Evolutionary conservation across 2,329 filamentous ascomycete genomes (phyloP), one percentile per base, ranked within the genome.

Genomic region (Alternaria postmessia): DNA sequence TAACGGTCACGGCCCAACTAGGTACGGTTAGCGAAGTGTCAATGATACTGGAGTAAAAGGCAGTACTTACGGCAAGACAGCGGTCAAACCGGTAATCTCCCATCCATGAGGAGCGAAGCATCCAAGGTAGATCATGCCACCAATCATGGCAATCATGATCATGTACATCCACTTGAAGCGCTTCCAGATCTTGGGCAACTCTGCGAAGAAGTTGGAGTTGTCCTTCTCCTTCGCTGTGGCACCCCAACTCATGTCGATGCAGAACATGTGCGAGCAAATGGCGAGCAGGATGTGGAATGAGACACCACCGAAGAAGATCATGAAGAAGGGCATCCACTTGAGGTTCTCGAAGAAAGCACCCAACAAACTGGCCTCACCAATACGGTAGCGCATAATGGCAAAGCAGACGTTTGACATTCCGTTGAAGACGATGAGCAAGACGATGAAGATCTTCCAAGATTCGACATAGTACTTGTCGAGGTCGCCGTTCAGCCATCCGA

Each of bases 211-310:
- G 80, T 92, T 92, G 51, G 89, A 90, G 75, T 91, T 89, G 73
- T 93, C 89, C 51, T 88, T 88, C 80, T 95, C 92, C 80, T 95
- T 95, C 47, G 89, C 86, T 1, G 92, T 95, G 2, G 91, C 88
- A 51, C 91, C 91, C 91, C 92, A 94, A 3, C 86, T 88, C 90
- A 94, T 94, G 79, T 94, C 85, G 73, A 94, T 88, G 80, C 91
- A 88, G 75, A 94, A 92, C 88, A 94, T 92, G 81, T 95, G 92
- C 2, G 89, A 84, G 46, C 94, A 81, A 49, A 95, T 83, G 5
- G 92, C 92, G 77, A 93, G 89, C 28, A 88, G 91, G 57, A 95
- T 87, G 80, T 94, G 91, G 51, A 95, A 86, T 1, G 89, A 91
- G 46, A 94, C 83, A 34, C 92, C 92, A 51, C 92, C 91, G 24